Evolutionary conservation across 2,329 filamentous ascomycete genomes (phyloP).

Genomic region (Colletotrichum tropicale): DNA sequence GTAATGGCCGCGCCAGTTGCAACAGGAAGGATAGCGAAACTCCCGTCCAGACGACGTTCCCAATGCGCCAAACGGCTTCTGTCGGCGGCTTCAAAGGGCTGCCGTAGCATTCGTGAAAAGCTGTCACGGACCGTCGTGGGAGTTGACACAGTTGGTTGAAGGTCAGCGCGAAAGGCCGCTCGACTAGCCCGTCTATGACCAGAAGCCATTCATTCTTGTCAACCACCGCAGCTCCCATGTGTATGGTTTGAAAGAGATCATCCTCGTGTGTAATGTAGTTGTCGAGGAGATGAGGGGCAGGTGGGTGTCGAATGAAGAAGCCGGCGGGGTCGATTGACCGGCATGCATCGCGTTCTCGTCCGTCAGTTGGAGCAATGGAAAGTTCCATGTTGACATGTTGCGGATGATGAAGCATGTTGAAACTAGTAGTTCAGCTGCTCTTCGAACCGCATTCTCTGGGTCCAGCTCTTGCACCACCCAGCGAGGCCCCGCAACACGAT

Average conservation of each 20-base stretch:
- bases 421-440: accelerated
- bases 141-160: background rate
- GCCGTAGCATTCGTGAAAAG: background rate
- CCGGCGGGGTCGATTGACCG: background rate
- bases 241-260: background rate
- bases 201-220: background rate
- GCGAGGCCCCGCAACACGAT: background rate
- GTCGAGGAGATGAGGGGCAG: background rate
- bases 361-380: background rate
- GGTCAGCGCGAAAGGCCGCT: background rate
- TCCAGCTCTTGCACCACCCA: background rate
- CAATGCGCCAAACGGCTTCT: background rate
- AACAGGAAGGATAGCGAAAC: accelerated
- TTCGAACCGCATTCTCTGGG: accelerated
- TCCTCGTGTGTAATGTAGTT: background rate
- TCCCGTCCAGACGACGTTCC: background rate
- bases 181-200: background rate
- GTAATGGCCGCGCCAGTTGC: background rate
- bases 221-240: background rate
- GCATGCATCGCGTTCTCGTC: background rate
- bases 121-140: background rate
- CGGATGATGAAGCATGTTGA: background rate
- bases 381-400: background rate
- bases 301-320: background rate
- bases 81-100: background rate